phyloP scores from a whole-genome alignment of 2,329 filamentous ascomycete genomes.

The Chaetomium sp. region DNA sequence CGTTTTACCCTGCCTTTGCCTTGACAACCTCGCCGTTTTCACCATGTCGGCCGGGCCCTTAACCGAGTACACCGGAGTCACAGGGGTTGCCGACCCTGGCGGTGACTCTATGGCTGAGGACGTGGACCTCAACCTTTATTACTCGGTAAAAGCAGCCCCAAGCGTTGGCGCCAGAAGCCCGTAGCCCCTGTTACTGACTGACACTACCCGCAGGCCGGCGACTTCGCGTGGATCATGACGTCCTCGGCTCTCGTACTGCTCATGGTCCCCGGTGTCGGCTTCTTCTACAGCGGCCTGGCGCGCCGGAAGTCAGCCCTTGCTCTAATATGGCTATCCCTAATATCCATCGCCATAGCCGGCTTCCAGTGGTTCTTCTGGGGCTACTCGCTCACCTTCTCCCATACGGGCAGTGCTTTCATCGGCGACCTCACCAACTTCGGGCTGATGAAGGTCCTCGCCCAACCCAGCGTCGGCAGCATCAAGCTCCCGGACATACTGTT shows the following conservation, averaged over 20 bases:
- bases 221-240: constrained; percentile 80
- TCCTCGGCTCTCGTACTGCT: constrained; percentile 79
- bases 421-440: constrained; percentile 82
- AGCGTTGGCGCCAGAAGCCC: background rate
- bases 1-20: background rate
- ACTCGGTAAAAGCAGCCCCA: constrained; percentile 61
- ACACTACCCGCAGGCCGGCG: constrained; percentile 60
- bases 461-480: constrained; percentile 71
- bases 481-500: constrained; percentile 81
- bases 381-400: constrained; percentile 83
- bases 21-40: constrained; percentile 1
- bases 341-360: constrained; percentile 75
- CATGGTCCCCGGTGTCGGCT: constrained; percentile 92
- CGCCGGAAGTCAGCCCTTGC: constrained; percentile 86
- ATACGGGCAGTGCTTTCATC: constrained; percentile 75
- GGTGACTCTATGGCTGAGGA: constrained; percentile 64
- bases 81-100: constrained; percentile 49
- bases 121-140: constrained; percentile 83
- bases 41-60: constrained; percentile 42
- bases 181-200: constrained; percentile 12
- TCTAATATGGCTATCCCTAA: constrained; percentile 81
- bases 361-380: constrained; percentile 99
- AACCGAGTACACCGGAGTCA: constrained; percentile 54
- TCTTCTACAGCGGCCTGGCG: constrained; percentile 91
- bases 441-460: constrained; percentile 73